These are phyloP conservation scores for Fonsecaea pugnacius DNA, from an alignment of 2,329 filamentous ascomycete genomes.

Conservation along the genomic window DNA sequence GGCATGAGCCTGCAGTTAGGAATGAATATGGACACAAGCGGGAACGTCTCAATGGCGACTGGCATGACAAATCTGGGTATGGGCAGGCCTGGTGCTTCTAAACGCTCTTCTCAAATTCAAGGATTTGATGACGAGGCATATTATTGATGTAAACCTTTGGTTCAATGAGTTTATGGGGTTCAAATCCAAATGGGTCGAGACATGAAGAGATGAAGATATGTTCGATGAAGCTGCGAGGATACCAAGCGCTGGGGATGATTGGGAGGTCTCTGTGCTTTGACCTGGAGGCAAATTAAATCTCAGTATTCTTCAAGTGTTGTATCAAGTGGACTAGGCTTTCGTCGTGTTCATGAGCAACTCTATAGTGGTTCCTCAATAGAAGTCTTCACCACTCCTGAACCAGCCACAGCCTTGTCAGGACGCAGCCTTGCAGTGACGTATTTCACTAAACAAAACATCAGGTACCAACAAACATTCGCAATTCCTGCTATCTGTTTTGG, in stretches of 20 bases:
- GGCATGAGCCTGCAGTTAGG: conserved; percentile 2
- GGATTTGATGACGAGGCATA: conserved; percentile 27
- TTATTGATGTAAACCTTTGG: conserved; percentile 18
- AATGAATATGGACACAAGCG: conserved; percentile 6
- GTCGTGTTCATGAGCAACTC: too few species aligned
- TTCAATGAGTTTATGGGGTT: not conserved
- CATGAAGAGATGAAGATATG: not conserved
- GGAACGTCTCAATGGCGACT: not conserved
- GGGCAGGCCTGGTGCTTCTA: conserved; percentile 4
- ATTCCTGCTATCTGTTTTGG: not conserved
- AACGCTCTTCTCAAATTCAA: conserved; percentile 9
- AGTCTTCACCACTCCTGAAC: not conserved
- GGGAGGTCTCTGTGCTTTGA: not conserved
- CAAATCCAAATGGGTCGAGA: not conserved
- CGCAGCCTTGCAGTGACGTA: conserved; percentile 7
- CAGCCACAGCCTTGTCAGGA: conserved; percentile 8
- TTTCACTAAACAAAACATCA: not conserved
- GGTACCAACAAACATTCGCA: not conserved
- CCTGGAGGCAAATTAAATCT: not conserved
- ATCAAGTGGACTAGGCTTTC: not conserved
- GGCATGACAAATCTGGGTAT: conserved; percentile 2
- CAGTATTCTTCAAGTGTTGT: not conserved
- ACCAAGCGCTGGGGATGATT: not conserved
- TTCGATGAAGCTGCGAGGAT: not conserved
- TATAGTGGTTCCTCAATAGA: too few species aligned